Percentiles rank a stretch among this genome's conserved stretches.
Conservation (phyloP, 2,329 filamentous ascomycete species). For the Cercospora sp. region DNA sequence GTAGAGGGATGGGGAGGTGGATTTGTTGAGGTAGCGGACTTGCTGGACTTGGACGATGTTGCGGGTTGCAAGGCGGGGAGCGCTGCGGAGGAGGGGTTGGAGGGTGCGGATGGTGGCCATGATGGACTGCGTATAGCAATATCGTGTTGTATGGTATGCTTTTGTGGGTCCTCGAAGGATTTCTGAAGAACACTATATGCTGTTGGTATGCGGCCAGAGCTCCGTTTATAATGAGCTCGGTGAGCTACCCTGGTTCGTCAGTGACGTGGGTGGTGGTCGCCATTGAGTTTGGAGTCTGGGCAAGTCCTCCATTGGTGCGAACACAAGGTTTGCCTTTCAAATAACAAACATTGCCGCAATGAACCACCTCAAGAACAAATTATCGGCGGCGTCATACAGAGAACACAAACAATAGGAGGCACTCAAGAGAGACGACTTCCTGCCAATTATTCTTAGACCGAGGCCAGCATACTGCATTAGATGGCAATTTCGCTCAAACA, state of each 20-base stretch:
- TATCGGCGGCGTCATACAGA: neutral
- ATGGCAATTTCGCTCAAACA: neutral
- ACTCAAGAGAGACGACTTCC: neutral
- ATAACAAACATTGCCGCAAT: neutral
- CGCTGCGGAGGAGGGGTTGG: neutral
- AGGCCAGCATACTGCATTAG: neutral
- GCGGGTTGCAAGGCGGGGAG: neutral
- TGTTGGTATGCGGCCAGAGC: neutral
- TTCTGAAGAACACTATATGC: neutral
- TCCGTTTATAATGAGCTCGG: neutral
- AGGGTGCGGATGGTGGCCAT: neutral
- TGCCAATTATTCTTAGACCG: neutral
- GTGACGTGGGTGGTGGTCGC: neutral
- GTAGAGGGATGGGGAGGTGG: constrained; percentile 19
- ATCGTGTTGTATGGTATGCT: neutral
- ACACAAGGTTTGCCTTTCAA: neutral
- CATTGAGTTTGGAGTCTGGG: neutral
- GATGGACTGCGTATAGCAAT: neutral
- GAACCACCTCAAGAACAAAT: neutral
- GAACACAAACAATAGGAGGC: neutral
- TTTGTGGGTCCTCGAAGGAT: neutral
- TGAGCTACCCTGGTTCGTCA: neutral
- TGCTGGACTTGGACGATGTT: constrained; percentile 2
- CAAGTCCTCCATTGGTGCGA: neutral
- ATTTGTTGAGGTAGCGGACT: constrained; percentile 24